Evolutionary conservation across 2,329 filamentous ascomycete species (phyloP).

Genomic region (Aureobasidium lini): DNA sequence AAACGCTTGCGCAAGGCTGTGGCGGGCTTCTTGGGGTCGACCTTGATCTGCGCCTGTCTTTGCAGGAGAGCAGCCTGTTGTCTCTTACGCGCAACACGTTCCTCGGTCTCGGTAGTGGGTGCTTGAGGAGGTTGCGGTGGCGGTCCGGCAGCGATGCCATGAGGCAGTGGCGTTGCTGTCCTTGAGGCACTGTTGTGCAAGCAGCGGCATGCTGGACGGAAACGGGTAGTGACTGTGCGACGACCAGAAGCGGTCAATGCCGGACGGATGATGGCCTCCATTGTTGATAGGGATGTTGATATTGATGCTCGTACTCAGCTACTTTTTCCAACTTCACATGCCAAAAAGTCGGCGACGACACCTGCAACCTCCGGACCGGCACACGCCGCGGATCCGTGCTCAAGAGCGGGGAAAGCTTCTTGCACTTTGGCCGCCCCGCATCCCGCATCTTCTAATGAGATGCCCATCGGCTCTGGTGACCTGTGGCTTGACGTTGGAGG

Average conservation of each 20-base stretch:
- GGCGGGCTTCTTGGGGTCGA: conserved; percentile 37
- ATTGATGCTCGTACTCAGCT: neutral
- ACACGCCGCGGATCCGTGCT: neutral
- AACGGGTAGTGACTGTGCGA: conserved; percentile 11
- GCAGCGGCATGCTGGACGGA: conserved; percentile 19
- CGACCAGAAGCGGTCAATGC: conserved; percentile 25
- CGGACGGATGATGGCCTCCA: conserved; percentile 11
- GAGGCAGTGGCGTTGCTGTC: conserved; percentile 48
- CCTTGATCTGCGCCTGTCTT: conserved; percentile 37
- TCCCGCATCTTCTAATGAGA: neutral
- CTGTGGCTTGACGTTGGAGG: neutral
- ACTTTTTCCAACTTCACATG: neutral
- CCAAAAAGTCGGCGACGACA: neutral
- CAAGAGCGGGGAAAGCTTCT: neutral
- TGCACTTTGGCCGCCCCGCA: neutral
- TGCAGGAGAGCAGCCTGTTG: conserved; percentile 44
- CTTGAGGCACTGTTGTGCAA: conserved; percentile 37
- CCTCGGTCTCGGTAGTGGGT: conserved; percentile 39
- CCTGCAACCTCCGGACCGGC: neutral
- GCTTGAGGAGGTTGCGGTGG: conserved; percentile 51
- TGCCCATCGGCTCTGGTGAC: neutral
- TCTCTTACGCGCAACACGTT: conserved; percentile 41
- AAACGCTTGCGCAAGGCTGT: conserved; percentile 63
- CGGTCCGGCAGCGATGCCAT: conserved; percentile 51
- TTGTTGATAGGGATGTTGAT: neutral